These are phyloP conservation scores for Ganoderma sp. DNA, from an alignment of 1,284 basidiomycete genomes.

Conservation along the genomic window DNA sequence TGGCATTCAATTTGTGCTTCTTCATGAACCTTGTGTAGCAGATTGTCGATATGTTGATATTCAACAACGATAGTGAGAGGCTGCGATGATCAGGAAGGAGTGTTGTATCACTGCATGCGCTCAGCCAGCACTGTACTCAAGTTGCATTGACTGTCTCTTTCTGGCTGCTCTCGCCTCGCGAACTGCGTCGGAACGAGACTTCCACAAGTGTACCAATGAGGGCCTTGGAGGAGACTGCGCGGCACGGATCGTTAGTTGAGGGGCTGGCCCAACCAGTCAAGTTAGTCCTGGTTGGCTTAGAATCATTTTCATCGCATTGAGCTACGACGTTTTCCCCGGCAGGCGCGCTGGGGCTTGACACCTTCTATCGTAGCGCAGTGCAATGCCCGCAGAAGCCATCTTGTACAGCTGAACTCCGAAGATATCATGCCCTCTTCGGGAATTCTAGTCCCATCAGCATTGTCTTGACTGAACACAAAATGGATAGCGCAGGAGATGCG, in stretches of 20 bases:
- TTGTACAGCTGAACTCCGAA: not conserved
- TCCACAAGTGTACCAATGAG: not conserved
- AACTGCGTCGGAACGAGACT: not conserved
- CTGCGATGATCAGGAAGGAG: not conserved
- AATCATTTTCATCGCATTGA: not conserved
- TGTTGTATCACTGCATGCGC: not conserved
- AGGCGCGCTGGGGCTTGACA: not conserved
- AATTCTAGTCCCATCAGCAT: not conserved
- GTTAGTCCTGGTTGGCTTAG: not conserved
- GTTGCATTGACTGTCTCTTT: not conserved
- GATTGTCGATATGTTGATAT: not conserved
- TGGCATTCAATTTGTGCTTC: not conserved
- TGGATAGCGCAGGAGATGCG: not conserved
- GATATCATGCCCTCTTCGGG: not conserved
- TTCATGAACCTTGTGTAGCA: not conserved
- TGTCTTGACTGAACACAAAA: not conserved
- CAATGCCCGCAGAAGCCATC: not conserved
- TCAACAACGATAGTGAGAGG: not conserved
- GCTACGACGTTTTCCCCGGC: not conserved
- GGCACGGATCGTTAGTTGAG: not conserved
- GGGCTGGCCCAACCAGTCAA: not conserved
- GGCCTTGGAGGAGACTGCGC: not conserved
- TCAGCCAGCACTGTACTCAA: not conserved
- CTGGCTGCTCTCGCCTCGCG: not conserved
- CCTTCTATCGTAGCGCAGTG: not conserved